phyloP scores from a whole-genome alignment of 2,329 filamentous ascomycete species.

The Hypoxylon rubiginosum region DNA sequence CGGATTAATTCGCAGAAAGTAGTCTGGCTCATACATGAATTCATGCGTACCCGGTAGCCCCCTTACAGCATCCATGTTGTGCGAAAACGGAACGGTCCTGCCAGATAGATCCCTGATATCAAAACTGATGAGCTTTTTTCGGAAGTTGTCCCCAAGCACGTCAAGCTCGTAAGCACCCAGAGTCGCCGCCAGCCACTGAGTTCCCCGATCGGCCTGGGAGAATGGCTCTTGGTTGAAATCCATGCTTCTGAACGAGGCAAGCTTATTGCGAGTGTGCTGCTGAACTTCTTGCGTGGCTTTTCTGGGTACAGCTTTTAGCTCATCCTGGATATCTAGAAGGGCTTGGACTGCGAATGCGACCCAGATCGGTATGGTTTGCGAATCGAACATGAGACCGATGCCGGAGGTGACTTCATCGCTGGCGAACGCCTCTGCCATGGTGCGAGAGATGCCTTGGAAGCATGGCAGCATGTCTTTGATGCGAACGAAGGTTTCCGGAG shows the following conservation, averaged over 20 bases:
- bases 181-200: background rate
- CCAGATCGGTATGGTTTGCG: constrained; percentile 13
- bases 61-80: background rate
- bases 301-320: background rate
- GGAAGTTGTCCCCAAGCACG: constrained; percentile 2
- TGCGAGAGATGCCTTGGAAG: background rate
- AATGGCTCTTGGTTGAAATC: background rate
- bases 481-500: background rate
- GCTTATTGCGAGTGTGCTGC: constrained; percentile 1
- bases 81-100: background rate
- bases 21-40: background rate
- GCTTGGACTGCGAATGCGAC: constrained; percentile 5
- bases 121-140: background rate
- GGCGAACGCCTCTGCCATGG: background rate
- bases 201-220: background rate
- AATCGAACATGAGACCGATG: background rate
- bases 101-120: background rate
- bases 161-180: background rate
- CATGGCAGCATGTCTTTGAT: constrained; percentile 1
- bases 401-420: constrained; percentile 15
- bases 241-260: background rate
- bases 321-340: constrained; percentile 14
- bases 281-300: constrained; percentile 5
- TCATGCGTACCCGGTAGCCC: background rate
- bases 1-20: constrained; percentile 8